Evolutionary conservation across 176 grass and related monocot species (phyloP), one percentile per base, ranked within the genome.

Genomic region (Stipa capillata): DNA sequence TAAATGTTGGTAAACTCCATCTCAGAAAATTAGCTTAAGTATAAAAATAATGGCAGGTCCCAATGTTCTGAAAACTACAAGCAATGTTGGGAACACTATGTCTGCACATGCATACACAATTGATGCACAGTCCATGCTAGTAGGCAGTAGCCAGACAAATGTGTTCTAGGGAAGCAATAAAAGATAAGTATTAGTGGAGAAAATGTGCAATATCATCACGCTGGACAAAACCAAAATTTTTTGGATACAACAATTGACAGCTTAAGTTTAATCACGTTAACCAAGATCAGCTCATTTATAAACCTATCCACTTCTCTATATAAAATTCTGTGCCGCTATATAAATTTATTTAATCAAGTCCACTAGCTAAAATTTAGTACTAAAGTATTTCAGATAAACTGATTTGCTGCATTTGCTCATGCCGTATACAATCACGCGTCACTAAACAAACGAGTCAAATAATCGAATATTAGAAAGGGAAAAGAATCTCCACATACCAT

Each of bases 401-500:
- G 15, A 15, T 59, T 83, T 60, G 13, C 6, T 49, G 32, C 42
- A 57, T 65, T 65, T 16, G 4, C 48, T 61, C 31, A 67, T 2
- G 1, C 17, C 62, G 73, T 52, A 72, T 35, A 65, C 20, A 61
- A 84, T 75, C 25, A 68, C 53, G 51, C 61, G 18, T 20, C 14
- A 36, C 52, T 21, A 0, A 20, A 58, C 41, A 74, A 75, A 15
- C n/a, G 42, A 69, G 20, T n/a, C 2, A 79, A 74, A 50, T 31
- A 28, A 39, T 65, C 16, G 7, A 58, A 79, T 42, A 65, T 57
- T 44, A 69, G n/a, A n/a, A n/a, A n/a, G n/a, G 34, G 14, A 51
- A 51, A 51, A 41, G 18, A 69, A 77, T 9, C 44, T 78, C 52
- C 62, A 77, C 76, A 48, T 85, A 95, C 92, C 96, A 77, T 99